Conservation (phyloP, 345 rosid genomes). For the Firmiana major region DNA sequence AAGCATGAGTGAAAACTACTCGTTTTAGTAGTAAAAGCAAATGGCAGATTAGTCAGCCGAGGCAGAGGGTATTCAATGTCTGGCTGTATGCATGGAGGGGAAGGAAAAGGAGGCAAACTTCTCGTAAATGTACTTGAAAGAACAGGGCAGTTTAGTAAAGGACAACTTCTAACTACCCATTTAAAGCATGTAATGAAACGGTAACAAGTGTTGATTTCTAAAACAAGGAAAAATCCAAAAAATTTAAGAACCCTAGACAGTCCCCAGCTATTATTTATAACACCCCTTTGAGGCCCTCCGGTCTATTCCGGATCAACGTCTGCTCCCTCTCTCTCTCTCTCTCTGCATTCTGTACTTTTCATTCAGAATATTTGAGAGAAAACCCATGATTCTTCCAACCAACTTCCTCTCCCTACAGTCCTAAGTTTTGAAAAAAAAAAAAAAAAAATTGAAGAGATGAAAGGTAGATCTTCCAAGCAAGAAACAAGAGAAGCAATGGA, state of each 20-base stretch:
- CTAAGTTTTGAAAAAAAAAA: background rate
- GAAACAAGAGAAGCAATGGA: constrained; percentile 35
- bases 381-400: constrained; percentile 31
- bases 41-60: too few species aligned
- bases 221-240: constrained; percentile 55
- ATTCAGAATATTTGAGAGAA: constrained; percentile 26
- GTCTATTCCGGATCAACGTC: constrained; percentile 39
- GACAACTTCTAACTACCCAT: constrained; percentile 30
- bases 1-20: too few species aligned
- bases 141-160: constrained; percentile 23
- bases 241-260: constrained; percentile 37
- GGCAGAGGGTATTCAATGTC: background rate
- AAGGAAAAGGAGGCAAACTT: background rate
- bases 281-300: constrained; percentile 37
- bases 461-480: constrained; percentile 43
- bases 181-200: constrained; percentile 31
- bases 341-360: constrained; percentile 47
- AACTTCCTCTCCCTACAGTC: constrained; percentile 21
- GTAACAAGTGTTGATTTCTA: constrained; percentile 43
- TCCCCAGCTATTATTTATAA: constrained; percentile 57
- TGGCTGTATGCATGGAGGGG: background rate
- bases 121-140: constrained; percentile 23
- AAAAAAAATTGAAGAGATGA: constrained; percentile 27
- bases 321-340: constrained; percentile 19
- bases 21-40: too few species aligned